phyloP scores from a whole-genome alignment of 257 asterid species.

The Solanum acaule region DNA sequence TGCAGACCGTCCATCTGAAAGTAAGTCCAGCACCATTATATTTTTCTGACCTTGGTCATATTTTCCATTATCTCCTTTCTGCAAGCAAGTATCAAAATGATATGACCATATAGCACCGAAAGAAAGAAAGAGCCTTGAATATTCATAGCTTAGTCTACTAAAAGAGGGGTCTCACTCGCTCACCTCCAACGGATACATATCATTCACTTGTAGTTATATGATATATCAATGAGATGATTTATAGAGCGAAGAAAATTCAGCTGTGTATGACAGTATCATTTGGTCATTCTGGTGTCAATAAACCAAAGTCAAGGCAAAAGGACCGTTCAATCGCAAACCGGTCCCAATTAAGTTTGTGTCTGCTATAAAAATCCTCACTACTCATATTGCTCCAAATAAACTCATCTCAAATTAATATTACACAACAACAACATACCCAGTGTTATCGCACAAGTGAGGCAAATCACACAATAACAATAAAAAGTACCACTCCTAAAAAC shows the following conservation, averaged over 20 bases:
- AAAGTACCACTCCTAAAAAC: background rate
- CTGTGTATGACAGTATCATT: background rate
- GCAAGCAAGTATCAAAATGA: background rate
- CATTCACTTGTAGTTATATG: background rate
- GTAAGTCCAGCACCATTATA: slow-evolving; percentile 23
- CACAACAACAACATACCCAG: background rate
- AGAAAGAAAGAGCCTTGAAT: background rate
- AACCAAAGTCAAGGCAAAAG: background rate
- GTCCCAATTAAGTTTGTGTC: background rate
- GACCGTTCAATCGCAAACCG: background rate
- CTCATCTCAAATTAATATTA: background rate
- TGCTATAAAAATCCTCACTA: background rate
- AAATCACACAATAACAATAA: background rate
- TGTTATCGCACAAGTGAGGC: background rate
- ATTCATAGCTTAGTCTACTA: background rate
- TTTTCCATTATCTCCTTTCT: slow-evolving; percentile 42
- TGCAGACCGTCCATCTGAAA: slow-evolving; percentile 44
- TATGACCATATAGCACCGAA: background rate
- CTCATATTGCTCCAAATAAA: background rate
- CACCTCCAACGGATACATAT: background rate
- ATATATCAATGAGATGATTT: background rate
- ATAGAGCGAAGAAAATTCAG: background rate
- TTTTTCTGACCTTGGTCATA: slow-evolving; percentile 32
- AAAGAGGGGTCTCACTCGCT: background rate
- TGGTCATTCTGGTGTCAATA: background rate